Percentiles rank a stretch among this genome's conserved stretches.
These are phyloP conservation scores for Pseudodiploospora longispora DNA, from an alignment of 2,329 filamentous ascomycete genomes.

Conservation along the genomic window DNA sequence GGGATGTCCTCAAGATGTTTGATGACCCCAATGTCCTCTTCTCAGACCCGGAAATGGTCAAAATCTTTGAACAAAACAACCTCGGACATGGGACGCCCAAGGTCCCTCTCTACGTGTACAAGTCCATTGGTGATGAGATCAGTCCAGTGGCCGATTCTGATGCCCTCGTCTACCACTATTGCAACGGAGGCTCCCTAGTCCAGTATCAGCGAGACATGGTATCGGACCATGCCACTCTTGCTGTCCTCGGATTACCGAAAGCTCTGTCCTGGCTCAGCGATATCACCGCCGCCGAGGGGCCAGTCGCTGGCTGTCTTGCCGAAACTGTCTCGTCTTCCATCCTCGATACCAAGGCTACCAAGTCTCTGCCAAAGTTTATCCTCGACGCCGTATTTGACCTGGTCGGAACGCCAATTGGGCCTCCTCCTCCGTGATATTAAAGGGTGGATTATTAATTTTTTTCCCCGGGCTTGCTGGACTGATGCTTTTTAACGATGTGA, in stretches of 20 bases:
- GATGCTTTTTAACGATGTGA: too few species aligned
- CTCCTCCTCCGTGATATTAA: conserved; percentile 5
- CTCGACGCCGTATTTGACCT: conserved; percentile 9
- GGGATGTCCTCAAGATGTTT: conserved; percentile 35
- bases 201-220: conserved; percentile 34
- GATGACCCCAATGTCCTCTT: conserved; percentile 22
- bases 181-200: conserved; percentile 30
- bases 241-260: conserved; percentile 9
- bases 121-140: conserved; percentile 38
- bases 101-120: conserved; percentile 43
- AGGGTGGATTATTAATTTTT: too few species aligned
- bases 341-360: conserved; percentile 8
- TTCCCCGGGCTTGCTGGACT: too few species aligned
- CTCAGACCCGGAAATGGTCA: conserved; percentile 14
- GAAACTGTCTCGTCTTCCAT: conserved; percentile 9
- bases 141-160: conserved; percentile 37
- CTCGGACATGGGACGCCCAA: conserved; percentile 31
- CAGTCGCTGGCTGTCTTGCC: neutral
- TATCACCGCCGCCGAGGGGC: conserved; percentile 6
- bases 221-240: conserved; percentile 27
- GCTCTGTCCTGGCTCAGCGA: conserved; percentile 12
- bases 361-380: conserved; percentile 9
- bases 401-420: conserved; percentile 9
- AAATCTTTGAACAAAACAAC: conserved; percentile 19
- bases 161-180: conserved; percentile 32